Percentiles rank a stretch among this genome's conserved stretches.
Evolutionary conservation across 2,329 filamentous ascomycete genomes (phyloP).

Genomic region (Monosporascus sp.): DNA sequence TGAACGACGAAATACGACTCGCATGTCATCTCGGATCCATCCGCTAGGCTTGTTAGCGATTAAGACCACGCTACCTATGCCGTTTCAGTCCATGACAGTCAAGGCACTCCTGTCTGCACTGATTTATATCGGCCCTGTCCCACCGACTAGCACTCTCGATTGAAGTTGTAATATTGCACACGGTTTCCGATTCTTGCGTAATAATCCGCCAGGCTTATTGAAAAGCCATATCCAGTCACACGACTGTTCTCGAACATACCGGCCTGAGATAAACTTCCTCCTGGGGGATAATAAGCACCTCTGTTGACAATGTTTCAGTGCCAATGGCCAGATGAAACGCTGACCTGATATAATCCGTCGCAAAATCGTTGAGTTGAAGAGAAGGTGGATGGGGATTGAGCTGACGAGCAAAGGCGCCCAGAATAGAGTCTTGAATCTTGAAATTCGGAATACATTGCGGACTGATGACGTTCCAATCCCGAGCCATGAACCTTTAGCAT

Average conservation of each 20-base stretch:
- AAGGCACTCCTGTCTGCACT: slow-evolving; percentile 1
- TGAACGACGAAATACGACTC: too few species aligned
- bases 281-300: slow-evolving; percentile 7
- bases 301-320: slow-evolving; percentile 8
- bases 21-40: slow-evolving; percentile 5
- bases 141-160: neutral
- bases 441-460: slow-evolving; percentile 26
- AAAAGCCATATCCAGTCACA: neutral
- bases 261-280: slow-evolving; percentile 3
- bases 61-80: slow-evolving; percentile 7
- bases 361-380: slow-evolving; percentile 13
- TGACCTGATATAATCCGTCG: slow-evolving; percentile 1
- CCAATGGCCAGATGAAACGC: slow-evolving; percentile 8
- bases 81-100: slow-evolving; percentile 1
- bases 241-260: neutral
- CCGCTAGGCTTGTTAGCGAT: slow-evolving; percentile 3
- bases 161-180: neutral
- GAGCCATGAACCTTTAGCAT: slow-evolving; percentile 33
- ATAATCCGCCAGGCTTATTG: neutral
- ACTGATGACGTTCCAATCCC: slow-evolving; percentile 38
- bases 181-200: neutral
- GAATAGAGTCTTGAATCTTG: slow-evolving; percentile 9
- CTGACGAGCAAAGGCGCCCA: slow-evolving; percentile 8
- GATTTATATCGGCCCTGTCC: neutral
- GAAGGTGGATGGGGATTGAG: slow-evolving; percentile 13